Percentiles rank a stretch among this genome's conserved stretches.
These are phyloP conservation scores for Neonectria coccinea DNA, from an alignment of 2,329 filamentous ascomycete species.

Conservation along the genomic window DNA sequence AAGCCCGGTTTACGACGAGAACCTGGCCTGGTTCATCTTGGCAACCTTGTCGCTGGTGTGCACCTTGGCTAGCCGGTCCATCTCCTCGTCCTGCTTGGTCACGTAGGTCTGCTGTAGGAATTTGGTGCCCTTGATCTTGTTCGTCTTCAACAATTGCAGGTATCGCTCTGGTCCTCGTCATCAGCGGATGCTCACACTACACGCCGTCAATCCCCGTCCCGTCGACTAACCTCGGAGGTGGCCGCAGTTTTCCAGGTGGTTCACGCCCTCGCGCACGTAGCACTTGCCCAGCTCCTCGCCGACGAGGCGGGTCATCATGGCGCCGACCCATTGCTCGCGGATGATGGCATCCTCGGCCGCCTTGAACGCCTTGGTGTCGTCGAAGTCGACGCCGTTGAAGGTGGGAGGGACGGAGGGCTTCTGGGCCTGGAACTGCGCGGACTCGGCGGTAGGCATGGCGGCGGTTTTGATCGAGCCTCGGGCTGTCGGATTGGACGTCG, in stretches of 20 bases:
- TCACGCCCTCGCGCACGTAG: constrained; percentile 85
- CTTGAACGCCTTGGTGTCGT: constrained; percentile 84
- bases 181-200: constrained; percentile 30
- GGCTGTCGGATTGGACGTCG: constrained; percentile 25
- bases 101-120: constrained; percentile 85
- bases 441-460: constrained; percentile 85
- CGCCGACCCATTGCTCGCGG: constrained; percentile 88
- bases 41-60: constrained; percentile 55
- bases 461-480: constrained; percentile 31
- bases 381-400: constrained; percentile 89
- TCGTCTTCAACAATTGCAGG: constrained; percentile 79
- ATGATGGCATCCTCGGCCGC: constrained; percentile 85
- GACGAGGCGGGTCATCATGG: constrained; percentile 89
- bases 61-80: constrained; percentile 54
- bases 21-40: constrained; percentile 52
- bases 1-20: constrained; percentile 44
- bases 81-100: constrained; percentile 60
- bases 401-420: constrained; percentile 86
- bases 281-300: constrained; percentile 87
- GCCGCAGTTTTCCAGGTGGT: constrained; percentile 90
- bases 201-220: constrained; percentile 15
- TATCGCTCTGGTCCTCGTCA: constrained; percentile 72
- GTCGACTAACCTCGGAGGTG: constrained; percentile 77
- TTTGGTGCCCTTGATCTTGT: constrained; percentile 82
- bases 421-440: constrained; percentile 82